Evolutionary conservation across 176 grass and related monocot genomes (phyloP).

Genomic region (Zizania latifolia): DNA sequence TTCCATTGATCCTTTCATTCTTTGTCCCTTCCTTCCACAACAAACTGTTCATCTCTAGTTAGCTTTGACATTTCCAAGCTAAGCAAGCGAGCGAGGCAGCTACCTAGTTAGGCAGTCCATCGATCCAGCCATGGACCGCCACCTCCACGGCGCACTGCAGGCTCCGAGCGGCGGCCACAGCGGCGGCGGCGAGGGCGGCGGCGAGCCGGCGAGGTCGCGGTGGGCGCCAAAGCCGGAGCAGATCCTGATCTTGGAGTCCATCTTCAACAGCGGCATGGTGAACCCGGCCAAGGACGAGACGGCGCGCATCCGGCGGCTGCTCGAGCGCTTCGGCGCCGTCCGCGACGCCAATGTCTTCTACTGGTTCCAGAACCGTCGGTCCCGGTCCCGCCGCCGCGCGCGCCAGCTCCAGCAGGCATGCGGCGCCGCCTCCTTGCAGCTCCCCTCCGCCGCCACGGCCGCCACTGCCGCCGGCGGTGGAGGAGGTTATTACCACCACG

Average conservation of each 20-base stretch:
- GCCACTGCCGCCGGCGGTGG: background rate
- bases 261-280: too few relatives aligned
- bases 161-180: background rate
- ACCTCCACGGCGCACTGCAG: constrained; percentile 7
- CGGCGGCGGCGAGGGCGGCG: background rate
- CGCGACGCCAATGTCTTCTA: too few relatives aligned
- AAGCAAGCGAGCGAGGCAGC: too few relatives aligned
- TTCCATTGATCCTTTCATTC: constrained; percentile 12
- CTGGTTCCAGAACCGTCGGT: constrained; percentile 55
- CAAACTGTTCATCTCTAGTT: background rate
- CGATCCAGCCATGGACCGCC: constrained; percentile 29
- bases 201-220: constrained; percentile 29
- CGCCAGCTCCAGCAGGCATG: constrained; percentile 45
- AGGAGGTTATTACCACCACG: background rate
- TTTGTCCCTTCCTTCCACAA: constrained; percentile 25
- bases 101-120: background rate
- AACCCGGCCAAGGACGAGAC: constrained; percentile 49
- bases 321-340: too few relatives aligned
- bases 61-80: constrained; percentile 34
- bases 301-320: constrained; percentile 34
- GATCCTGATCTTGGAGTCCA: too few relatives aligned
- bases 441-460: background rate
- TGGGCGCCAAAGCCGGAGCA: too few relatives aligned
- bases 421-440: background rate
- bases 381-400: constrained; percentile 42